phyloP scores from a whole-genome alignment of 441 rosid genomes.

The Metrosideros polymorpha region DNA sequence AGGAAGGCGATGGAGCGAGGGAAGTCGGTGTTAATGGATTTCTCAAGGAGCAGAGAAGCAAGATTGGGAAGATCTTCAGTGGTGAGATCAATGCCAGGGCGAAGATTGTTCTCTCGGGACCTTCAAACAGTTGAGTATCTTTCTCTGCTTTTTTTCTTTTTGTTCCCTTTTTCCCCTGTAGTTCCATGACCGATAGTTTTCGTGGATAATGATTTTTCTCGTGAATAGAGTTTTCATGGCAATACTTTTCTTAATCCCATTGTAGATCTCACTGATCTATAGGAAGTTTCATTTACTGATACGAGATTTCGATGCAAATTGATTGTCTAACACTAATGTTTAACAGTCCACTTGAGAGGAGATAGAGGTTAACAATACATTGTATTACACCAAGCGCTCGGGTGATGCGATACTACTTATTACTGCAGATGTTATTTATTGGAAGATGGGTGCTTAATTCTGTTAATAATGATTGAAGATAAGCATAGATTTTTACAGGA shows the following conservation, averaged over 20 bases:
- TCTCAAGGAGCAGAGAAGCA: conserved; percentile 35
- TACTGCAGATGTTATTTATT: not conserved
- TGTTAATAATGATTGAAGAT: not conserved
- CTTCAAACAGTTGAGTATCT: conserved; percentile 41
- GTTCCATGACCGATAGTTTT: not conserved
- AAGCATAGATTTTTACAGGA: not conserved
- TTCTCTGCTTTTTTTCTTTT: not conserved
- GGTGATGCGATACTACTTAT: not conserved
- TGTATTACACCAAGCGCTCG: not conserved
- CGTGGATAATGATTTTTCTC: not conserved
- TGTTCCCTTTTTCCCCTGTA: not conserved
- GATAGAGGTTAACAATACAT: not conserved
- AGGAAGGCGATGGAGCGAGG: conserved; percentile 8
- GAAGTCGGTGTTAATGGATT: conserved; percentile 29
- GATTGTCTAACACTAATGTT: not conserved
- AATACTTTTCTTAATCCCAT: not conserved
- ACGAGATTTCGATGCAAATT: not conserved
- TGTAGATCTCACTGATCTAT: not conserved
- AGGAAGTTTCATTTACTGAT: not conserved
- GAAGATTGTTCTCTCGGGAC: conserved; percentile 45
- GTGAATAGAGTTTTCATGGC: not conserved
- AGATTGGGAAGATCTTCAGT: conserved; percentile 26
- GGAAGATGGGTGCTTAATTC: not conserved
- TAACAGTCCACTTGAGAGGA: not conserved
- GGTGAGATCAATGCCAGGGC: conserved; percentile 28